phyloP scores from a whole-genome alignment of 2,329 filamentous ascomycete genomes.

The Falciphora oryzae region DNA sequence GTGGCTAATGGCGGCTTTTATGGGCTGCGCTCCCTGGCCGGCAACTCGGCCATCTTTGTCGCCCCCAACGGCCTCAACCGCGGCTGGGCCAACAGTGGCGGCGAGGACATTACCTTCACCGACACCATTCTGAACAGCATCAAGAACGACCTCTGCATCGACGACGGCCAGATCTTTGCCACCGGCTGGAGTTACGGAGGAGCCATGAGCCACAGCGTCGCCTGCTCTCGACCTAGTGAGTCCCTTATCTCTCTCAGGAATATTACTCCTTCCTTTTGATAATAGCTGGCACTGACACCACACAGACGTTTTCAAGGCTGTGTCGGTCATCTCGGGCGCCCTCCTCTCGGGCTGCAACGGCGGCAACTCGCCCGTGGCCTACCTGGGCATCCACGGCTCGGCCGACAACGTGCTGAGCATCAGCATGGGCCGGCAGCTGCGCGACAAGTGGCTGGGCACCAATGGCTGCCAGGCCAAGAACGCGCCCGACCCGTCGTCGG shows the following conservation, averaged over 20 bases:
- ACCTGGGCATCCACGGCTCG: conserved; percentile 11
- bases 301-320: conserved; percentile 20
- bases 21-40: conserved; percentile 30
- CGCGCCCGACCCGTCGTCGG: conserved; percentile 17
- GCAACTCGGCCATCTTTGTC: conserved; percentile 32
- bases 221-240: conserved; percentile 34
- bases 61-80: conserved; percentile 34
- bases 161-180: conserved; percentile 34
- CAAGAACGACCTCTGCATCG: conserved; percentile 34
- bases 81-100: conserved; percentile 37
- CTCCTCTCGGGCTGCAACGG: conserved; percentile 6
- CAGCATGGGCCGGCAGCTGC: conserved; percentile 24
- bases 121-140: conserved; percentile 31
- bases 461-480: conserved; percentile 26
- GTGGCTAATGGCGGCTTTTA: conserved; percentile 34
- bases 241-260: too few species aligned
- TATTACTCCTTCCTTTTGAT: too few species aligned
- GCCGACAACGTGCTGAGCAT: conserved; percentile 30
- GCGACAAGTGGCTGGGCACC: conserved; percentile 30
- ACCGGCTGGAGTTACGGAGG: conserved; percentile 39
- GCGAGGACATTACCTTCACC: conserved; percentile 35
- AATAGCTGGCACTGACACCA: not conserved
- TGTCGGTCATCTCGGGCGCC: conserved; percentile 16
- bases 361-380: conserved; percentile 6
- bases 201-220: conserved; percentile 35